These are phyloP conservation scores for Arachis hypogaea DNA, from an alignment of 306 rosid genomes.

Conservation along the genomic window DNA sequence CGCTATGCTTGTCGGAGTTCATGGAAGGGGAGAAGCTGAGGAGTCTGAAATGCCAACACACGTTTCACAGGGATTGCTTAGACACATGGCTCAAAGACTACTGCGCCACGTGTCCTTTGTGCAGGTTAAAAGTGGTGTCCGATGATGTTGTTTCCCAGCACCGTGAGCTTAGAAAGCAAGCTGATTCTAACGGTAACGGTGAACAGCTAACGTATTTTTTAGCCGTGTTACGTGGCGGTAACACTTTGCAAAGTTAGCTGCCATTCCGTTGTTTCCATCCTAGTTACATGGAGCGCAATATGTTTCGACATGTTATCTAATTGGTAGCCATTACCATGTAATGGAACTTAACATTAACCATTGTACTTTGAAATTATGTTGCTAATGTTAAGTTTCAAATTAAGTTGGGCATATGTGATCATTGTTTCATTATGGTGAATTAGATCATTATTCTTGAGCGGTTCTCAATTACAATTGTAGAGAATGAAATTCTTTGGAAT, in stretches of 20 bases:
- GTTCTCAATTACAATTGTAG: too few relatives aligned
- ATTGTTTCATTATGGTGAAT: background rate
- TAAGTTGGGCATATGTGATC: too few relatives aligned
- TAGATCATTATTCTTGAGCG: background rate
- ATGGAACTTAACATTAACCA: too few relatives aligned
- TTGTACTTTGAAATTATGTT: too few relatives aligned
- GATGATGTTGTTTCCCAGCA: conserved; percentile 68
- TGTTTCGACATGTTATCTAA: too few relatives aligned
- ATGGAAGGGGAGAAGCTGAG: conserved; percentile 74
- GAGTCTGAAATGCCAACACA: conserved; percentile 70
- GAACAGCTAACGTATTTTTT: conserved; percentile 61
- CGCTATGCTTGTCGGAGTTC: conserved; percentile 78
- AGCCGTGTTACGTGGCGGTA: conserved; percentile 58
- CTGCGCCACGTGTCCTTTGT: conserved; percentile 84
- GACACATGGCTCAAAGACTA: conserved; percentile 79
- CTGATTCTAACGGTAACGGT: conserved; percentile 56
- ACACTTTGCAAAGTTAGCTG: conserved; percentile 45
- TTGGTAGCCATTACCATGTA: too few relatives aligned
- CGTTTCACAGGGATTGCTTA: conserved; percentile 78
- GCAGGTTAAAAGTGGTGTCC: conserved; percentile 72
- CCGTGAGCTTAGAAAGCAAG: conserved; percentile 63
- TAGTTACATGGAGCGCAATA: too few relatives aligned
- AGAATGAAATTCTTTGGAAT: background rate
- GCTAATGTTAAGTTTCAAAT: too few relatives aligned
- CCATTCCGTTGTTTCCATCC: too few relatives aligned